Evolutionary conservation across 768 basidiomycete species (phyloP).

Genomic region (Ephemerocybe angulata): DNA sequence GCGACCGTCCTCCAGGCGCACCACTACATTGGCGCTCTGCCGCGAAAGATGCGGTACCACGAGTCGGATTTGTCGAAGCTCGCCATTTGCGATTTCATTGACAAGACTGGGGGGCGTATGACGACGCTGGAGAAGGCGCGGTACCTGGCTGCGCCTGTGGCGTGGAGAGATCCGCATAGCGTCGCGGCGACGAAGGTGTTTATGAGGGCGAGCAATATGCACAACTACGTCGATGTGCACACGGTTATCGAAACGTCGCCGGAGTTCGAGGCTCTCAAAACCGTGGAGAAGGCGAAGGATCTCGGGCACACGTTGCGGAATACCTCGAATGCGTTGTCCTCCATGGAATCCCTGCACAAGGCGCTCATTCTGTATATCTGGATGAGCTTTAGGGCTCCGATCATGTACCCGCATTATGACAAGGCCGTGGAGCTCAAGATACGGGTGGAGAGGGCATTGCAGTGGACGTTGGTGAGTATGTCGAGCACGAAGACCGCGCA

Average conservation of each 20-base stretch:
- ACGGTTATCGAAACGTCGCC: conserved; percentile 31
- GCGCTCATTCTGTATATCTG: conserved; percentile 78
- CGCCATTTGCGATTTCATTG: conserved; percentile 18
- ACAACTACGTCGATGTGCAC: conserved; percentile 41
- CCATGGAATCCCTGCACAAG: conserved; percentile 76
- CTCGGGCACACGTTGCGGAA: conserved; percentile 15
- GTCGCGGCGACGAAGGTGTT: conserved; percentile 35
- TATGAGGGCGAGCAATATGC: conserved; percentile 37
- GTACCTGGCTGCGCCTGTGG: conserved; percentile 50
- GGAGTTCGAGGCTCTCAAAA: conserved; percentile 39
- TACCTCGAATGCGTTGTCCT: conserved; percentile 2
- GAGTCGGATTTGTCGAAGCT: conserved; percentile 32
- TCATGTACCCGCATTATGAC: conserved; percentile 60
- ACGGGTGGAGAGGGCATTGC: conserved; percentile 63
- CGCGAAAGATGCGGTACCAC: conserved; percentile 40
- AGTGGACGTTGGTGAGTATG: conserved; percentile 52
- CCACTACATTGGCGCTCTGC: conserved; percentile 43
- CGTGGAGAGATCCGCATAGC: conserved; percentile 42
- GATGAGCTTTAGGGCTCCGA: conserved; percentile 67
- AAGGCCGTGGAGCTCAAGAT: conserved; percentile 52
- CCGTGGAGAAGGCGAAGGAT: conserved; percentile 35
- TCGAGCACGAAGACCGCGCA: not conserved
- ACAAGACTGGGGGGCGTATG: conserved; percentile 32
- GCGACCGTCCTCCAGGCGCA: conserved; percentile 47
- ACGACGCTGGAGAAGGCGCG: conserved; percentile 41